phyloP scores from a whole-genome alignment of 257 asterid species.

The Plantago major region DNA sequence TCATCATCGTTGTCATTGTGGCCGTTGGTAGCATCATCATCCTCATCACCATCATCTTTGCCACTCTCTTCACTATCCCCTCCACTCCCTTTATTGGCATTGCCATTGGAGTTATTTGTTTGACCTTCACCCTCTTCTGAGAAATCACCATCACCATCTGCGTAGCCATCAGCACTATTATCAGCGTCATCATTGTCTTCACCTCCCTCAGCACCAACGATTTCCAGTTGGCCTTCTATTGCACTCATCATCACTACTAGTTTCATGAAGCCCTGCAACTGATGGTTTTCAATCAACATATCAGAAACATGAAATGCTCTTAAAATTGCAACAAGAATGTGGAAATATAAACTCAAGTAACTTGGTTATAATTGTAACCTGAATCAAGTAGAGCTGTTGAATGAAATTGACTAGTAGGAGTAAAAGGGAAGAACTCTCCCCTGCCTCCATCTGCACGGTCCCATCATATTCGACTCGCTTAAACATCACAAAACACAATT shows the following conservation, averaged over 20 bases:
- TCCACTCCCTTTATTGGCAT: slow-evolving; percentile 29
- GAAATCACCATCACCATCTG: slow-evolving; percentile 31
- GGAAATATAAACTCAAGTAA: neutral
- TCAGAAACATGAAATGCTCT: neutral
- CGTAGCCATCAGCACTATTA: slow-evolving; percentile 26
- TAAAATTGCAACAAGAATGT: neutral
- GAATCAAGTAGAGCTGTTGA: slow-evolving; percentile 5
- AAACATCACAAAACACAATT: neutral
- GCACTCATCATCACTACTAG: neutral
- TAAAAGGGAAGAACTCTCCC: neutral
- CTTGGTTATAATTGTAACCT: slow-evolving; percentile 5
- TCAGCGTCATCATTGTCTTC: slow-evolving; percentile 26
- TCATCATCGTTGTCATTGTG: slow-evolving; percentile 14
- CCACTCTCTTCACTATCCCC: slow-evolving; percentile 34
- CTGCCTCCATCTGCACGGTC: neutral
- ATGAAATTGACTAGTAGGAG: neutral
- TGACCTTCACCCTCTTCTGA: slow-evolving; percentile 40
- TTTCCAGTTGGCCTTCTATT: neutral
- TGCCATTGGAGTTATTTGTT: slow-evolving; percentile 33
- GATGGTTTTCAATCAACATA: neutral
- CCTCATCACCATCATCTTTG: slow-evolving; percentile 27
- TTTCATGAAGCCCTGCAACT: neutral
- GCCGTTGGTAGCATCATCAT: slow-evolving; percentile 23
- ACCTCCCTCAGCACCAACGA: slow-evolving; percentile 47
- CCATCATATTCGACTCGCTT: neutral